Evolutionary conservation across 352 stramenopile genomes (phyloP).

Genomic region (Globisporangium cederbergense): DNA sequence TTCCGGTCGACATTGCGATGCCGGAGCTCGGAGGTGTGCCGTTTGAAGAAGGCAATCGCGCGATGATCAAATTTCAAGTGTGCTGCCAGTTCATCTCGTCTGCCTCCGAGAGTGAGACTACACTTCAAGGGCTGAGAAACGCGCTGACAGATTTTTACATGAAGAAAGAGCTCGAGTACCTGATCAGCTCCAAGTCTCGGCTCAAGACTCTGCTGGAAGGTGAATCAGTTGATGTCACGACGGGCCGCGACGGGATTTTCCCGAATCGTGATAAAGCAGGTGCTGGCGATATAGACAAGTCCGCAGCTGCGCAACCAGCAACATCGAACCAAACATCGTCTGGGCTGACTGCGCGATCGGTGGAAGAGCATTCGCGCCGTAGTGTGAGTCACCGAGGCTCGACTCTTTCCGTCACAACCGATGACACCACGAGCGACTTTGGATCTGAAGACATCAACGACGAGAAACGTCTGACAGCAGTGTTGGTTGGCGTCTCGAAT

Average conservation of each 20-base stretch:
- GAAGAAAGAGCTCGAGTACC: slow-evolving; percentile 48
- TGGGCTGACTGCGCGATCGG: slow-evolving; percentile 27
- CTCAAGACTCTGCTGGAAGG: slow-evolving; percentile 64
- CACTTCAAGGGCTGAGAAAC: slow-evolving; percentile 11
- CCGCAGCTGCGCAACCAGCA: slow-evolving; percentile 4
- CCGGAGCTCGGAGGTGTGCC: not conserved
- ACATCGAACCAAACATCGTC: slow-evolving; percentile 15
- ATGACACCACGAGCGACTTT: slow-evolving; percentile 61
- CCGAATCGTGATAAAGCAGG: slow-evolving; percentile 9
- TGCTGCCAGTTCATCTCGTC: slow-evolving; percentile 35
- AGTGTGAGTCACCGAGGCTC: slow-evolving; percentile 6
- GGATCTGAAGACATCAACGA: slow-evolving; percentile 60
- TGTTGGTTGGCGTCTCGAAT: slow-evolving; percentile 74
- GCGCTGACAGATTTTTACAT: slow-evolving; percentile 38
- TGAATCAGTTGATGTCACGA: slow-evolving; percentile 71
- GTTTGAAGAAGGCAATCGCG: slow-evolving; percentile 16
- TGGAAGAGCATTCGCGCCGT: slow-evolving; percentile 15
- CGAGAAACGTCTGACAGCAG: slow-evolving; percentile 66
- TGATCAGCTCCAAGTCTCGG: slow-evolving; percentile 65
- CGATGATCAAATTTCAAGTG: slow-evolving; percentile 46
- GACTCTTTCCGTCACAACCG: slow-evolving; percentile 52
- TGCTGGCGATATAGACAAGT: not conserved
- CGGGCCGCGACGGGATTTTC: slow-evolving; percentile 29
- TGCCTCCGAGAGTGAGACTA: slow-evolving; percentile 6
- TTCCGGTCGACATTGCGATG: slow-evolving; percentile 30